These are phyloP conservation scores for Suillus clintonianus DNA, from an alignment of 768 basidiomycete genomes.

Conservation along the genomic window DNA sequence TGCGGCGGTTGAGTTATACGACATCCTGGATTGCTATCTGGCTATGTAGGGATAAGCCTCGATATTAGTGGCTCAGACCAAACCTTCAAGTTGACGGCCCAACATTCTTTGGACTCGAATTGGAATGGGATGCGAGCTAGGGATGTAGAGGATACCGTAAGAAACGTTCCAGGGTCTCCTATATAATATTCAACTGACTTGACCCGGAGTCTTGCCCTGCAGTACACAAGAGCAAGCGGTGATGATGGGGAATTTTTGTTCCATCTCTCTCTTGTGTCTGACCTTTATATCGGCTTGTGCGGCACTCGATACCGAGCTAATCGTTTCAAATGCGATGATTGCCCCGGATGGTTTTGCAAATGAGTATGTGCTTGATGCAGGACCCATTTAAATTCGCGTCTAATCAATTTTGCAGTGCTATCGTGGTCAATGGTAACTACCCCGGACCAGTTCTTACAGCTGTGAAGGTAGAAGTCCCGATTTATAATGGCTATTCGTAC, in stretches of 20 bases:
- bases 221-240: background rate
- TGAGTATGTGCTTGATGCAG: background rate
- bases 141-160: background rate
- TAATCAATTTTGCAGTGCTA: constrained; percentile 17
- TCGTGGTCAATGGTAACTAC: constrained; percentile 39
- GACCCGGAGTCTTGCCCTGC: background rate
- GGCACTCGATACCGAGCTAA: constrained; percentile 20
- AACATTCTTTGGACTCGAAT: background rate
- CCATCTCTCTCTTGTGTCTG: background rate
- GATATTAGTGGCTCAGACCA: background rate
- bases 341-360: constrained; percentile 29
- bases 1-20: background rate
- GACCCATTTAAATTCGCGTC: background rate
- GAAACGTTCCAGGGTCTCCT: background rate
- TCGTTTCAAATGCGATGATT: constrained; percentile 26
- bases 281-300: constrained; percentile 10
- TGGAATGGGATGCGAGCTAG: background rate
- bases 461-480: constrained; percentile 24
- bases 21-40: background rate
- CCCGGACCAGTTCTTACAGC: constrained; percentile 41
- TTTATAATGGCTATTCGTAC: background rate
- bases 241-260: background rate
- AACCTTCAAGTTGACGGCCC: background rate
- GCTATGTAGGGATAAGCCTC: background rate
- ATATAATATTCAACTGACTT: background rate